Evolutionary conservation across 2,329 filamentous ascomycete species (phyloP), one percentile per base, ranked within the genome.

Genomic region (Chaetomiaceae sp.): DNA sequence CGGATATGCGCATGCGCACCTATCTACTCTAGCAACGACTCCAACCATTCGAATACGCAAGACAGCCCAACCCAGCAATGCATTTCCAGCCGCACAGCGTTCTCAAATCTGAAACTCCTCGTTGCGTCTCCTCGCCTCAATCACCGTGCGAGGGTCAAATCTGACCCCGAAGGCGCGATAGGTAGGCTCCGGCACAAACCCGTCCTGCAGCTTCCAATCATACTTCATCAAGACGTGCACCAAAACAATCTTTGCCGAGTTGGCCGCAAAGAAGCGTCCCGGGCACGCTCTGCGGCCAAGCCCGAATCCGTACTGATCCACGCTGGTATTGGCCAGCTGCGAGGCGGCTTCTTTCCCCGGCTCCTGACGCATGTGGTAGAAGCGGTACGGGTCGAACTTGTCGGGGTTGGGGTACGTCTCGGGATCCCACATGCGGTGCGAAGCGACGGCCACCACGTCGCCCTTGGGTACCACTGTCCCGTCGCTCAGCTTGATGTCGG

Each of bases 241-340:
- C 20, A 71, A 36, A 9, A 70, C 59, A 60, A 70, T 62, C 64
- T 71, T 70, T 55, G 71, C 64, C 58, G 69, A 65, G 42, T 68
- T 67, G n/a, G 63, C 63, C 2, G 69, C 69, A 50, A 71, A 71
- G 63, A 70, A 71, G n/a, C 69, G 58, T 0, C 70, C 70, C 0
- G 70, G 69, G 40, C 69, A 72, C 1, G 72, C 69, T 51, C 74
- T 71, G 0, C 67, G 64, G 7, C 73, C 73, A 49, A 69, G 70
- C 1, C 72, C 72, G 44, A 73, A 75, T 16, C n/a, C 18, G 3
- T 23, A 21, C 21, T 46, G 32, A 7, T 46, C 43, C 14, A 32
- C 20, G 13, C 43, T 16, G 14, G 43, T 46, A n/a, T 21, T 46
- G 14, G 36, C 43, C 21, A 46, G 30, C 21, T 46, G 43, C 8